phyloP scores from a whole-genome alignment of 164 flowering plant genomes.

The Magnolia sinica region DNA sequence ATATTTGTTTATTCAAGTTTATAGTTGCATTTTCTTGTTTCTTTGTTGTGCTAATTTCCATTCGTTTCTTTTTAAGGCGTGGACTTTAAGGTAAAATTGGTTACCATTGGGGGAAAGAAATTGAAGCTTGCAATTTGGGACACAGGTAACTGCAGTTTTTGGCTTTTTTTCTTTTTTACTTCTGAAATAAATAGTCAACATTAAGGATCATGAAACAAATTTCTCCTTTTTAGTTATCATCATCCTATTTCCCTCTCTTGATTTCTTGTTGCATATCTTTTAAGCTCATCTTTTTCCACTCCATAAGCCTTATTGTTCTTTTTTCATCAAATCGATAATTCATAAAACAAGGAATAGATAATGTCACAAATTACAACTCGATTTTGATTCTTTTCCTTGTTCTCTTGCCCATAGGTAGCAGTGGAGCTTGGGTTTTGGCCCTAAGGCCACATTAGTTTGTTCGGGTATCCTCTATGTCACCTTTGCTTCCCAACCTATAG shows the following conservation, averaged over 20 bases:
- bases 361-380: not conserved
- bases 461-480: not conserved
- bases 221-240: not conserved
- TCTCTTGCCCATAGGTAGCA: not conserved
- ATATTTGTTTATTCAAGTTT: not conserved
- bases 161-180: not conserved
- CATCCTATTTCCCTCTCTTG: not conserved
- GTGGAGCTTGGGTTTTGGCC: not conserved
- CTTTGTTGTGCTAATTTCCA: slow-evolving; percentile 3
- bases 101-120: slow-evolving; percentile 69
- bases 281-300: not conserved
- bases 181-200: not conserved
- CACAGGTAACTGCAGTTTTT: slow-evolving; percentile 44
- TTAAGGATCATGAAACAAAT: not conserved
- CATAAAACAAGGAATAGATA: not conserved
- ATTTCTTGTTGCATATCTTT: not conserved
- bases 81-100: slow-evolving; percentile 83
- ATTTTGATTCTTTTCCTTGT: too few species aligned
- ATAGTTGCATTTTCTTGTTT: not conserved
- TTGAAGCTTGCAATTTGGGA: slow-evolving; percentile 95
- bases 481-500: not conserved
- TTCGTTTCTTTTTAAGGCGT: slow-evolving; percentile 50
- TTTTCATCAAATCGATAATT: not conserved
- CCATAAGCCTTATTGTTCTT: not conserved
- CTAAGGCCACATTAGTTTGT: not conserved